A percentile compares a stretch with the other conserved stretches of the same genome.
Conservation (phyloP, 495 filamentous ascomycete species). For the Aspergillus biplanus region DNA sequence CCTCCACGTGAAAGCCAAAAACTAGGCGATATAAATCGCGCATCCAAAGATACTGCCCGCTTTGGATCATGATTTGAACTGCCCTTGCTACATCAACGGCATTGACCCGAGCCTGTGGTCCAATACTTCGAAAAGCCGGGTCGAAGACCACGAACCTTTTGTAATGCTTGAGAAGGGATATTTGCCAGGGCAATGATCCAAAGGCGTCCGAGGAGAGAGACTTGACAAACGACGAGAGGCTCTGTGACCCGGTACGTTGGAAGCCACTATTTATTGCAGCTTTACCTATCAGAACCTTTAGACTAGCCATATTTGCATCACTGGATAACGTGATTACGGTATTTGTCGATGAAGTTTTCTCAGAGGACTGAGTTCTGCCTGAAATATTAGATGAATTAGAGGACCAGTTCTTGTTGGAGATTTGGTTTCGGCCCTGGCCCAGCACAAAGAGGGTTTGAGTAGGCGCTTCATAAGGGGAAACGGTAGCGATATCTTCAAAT, state of each 20-base stretch:
- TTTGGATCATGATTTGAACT: conserved; percentile 71
- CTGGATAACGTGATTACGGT: conserved; percentile 67
- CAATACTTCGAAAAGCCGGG: conserved; percentile 61
- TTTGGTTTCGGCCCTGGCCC: conserved; percentile 55
- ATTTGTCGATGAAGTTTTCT: conserved; percentile 73
- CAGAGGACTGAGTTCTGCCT: conserved; percentile 71
- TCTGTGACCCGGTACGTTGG: conserved; percentile 46
- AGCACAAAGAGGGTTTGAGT: conserved; percentile 86
- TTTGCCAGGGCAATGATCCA: conserved; percentile 70
- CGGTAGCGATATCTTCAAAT: conserved; percentile 79
- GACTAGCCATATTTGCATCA: conserved; percentile 71
- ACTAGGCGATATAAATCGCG: conserved; percentile 81
- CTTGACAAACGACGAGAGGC: conserved; percentile 72
- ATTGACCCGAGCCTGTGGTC: conserved; percentile 59
- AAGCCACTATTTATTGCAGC: conserved; percentile 82
- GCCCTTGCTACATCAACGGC: conserved; percentile 76
- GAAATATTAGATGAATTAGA: conserved; percentile 72
- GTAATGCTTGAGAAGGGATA: conserved; percentile 72
- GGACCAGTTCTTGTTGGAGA: conserved; percentile 64
- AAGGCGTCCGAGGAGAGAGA: conserved; percentile 77
- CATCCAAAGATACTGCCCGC: conserved; percentile 71
- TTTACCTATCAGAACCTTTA: conserved; percentile 77
- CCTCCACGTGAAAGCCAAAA: conserved; percentile 80
- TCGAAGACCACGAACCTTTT: conserved; percentile 75
- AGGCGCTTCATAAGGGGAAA: conserved; percentile 75